A percentile compares a stretch with the other conserved stretches of the same genome.
These are phyloP conservation scores for Neodidymelliopsis sp. DNA, from an alignment of 2,329 filamentous ascomycete species.

Conservation along the genomic window DNA sequence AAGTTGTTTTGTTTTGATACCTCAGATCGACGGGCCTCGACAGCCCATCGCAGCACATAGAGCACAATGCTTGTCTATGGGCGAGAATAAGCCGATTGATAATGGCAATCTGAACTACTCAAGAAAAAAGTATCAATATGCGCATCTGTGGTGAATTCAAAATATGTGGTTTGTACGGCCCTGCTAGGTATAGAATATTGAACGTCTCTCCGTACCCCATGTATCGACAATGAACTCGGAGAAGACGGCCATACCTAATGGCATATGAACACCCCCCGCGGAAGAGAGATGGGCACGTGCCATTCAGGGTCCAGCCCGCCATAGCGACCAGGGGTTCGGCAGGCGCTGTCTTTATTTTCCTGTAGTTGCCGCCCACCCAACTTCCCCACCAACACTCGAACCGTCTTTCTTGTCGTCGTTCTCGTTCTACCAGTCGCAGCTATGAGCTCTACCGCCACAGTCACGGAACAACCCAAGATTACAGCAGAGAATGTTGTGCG, in stretches of 20 bases:
- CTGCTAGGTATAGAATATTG: too few species aligned
- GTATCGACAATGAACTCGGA: too few species aligned
- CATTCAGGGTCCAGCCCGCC: slow-evolving; percentile 6
- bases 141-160: neutral
- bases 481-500: slow-evolving; percentile 86
- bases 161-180: too few species aligned
- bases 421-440: slow-evolving; percentile 18
- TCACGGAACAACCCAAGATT: slow-evolving; percentile 65
- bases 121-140: neutral
- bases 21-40: slow-evolving; percentile 28
- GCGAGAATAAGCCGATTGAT: slow-evolving; percentile 10
- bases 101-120: slow-evolving; percentile 17
- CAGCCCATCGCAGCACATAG: slow-evolving; percentile 24
- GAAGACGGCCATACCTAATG: too few species aligned
- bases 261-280: too few species aligned
- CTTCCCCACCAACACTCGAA: slow-evolving; percentile 17
- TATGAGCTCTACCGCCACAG: slow-evolving; percentile 44
- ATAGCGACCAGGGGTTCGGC: slow-evolving; percentile 2
- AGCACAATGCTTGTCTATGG: slow-evolving; percentile 13
- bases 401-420: neutral
- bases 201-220: too few species aligned
- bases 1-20: slow-evolving; percentile 46
- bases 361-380: slow-evolving; percentile 7
- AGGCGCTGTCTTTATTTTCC: slow-evolving; percentile 6
- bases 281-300: slow-evolving; percentile 13